Base-by-base conservation (phyloP, 2,329 filamentous ascomycete species). In the Lojkania enalia region DNA sequence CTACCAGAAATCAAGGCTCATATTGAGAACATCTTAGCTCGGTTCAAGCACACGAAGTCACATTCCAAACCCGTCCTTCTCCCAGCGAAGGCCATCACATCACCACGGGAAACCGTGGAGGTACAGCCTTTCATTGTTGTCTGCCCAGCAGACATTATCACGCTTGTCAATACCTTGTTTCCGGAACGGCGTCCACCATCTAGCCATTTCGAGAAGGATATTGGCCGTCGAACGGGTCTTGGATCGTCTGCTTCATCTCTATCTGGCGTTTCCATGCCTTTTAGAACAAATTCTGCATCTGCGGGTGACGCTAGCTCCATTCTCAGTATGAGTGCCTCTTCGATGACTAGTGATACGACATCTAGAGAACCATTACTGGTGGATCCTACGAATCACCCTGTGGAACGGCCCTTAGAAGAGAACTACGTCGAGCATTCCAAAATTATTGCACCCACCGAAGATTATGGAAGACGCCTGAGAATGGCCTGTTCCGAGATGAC, bases 161-260 rank as follows among this genome's bases (percentile, higher is more conserved):
- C 88, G 2, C 73, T 95, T 58, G 81, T 95, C 51, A 89, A 94
- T 66, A 86, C 87, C 9, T 79, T 96, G 12, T 95, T 91, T 61
- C 91, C 91, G 0, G 85, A 89, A 58, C 78, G 80, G 42, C 77
- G 85, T 30, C 84, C 86, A 1, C 76, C 77, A 25, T 88, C 85
- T 54, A 76, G 55, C 63, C 74, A 57, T 60, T 72, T 55, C 59
- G 70, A 63, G 63, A 78, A 69, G 41, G 66, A 68, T 18, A 51
- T 66, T 75, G 44, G 64, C 27, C 78, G 81, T 27, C 69, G 66
- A n/a, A 70, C 67, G 16, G 72, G 74, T 3, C 57, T 76, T 18
- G 62, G 65, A 5, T 78, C 76, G 0, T 74, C 74, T 12, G 72
- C 75, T 12, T 78, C 76, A 1, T 78, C 76, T 12, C 62, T 77